These are phyloP conservation scores for Aspergillus egyptiacus DNA, from an alignment of 495 filamentous ascomycete species.

Conservation along the genomic window DNA sequence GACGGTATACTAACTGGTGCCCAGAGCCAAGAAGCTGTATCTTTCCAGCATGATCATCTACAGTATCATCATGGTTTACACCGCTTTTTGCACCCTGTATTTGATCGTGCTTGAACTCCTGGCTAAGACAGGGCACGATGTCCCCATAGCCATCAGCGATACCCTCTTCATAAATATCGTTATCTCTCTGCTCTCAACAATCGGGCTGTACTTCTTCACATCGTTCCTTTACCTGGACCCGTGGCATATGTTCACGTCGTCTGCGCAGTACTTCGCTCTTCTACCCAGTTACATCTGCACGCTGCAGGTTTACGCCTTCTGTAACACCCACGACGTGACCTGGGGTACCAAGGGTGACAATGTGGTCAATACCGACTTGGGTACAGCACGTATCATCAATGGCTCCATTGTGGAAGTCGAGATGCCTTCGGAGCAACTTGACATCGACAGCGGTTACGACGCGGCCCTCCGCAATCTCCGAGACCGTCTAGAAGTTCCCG, in stretches of 20 bases:
- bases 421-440: conserved; percentile 95
- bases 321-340: conserved; percentile 98
- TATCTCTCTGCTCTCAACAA: conserved; percentile 77
- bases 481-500: conserved; percentile 79
- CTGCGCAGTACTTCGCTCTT: conserved; percentile 88
- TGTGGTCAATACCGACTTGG: conserved; percentile 83
- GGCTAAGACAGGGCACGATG: conserved; percentile 36
- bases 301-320: conserved; percentile 97
- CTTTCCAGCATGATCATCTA: conserved; percentile 80
- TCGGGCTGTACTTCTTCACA: conserved; percentile 95
- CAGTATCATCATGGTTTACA: conserved; percentile 93
- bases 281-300: conserved; percentile 94
- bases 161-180: conserved; percentile 93
- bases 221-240: conserved; percentile 94
- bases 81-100: conserved; percentile 77
- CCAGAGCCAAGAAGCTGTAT: conserved; percentile 81
- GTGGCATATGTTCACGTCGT: conserved; percentile 98
- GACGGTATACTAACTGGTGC: background rate
- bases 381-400: conserved; percentile 66
- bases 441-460: conserved; percentile 97
- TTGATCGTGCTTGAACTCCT: conserved; percentile 77
- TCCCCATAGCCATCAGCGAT: conserved; percentile 59
- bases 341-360: conserved; percentile 99
- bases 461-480: conserved; percentile 93
- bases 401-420: conserved; percentile 69